phyloP scores from a whole-genome alignment of 345 rosid genomes.

The Camelina sativa region DNA sequence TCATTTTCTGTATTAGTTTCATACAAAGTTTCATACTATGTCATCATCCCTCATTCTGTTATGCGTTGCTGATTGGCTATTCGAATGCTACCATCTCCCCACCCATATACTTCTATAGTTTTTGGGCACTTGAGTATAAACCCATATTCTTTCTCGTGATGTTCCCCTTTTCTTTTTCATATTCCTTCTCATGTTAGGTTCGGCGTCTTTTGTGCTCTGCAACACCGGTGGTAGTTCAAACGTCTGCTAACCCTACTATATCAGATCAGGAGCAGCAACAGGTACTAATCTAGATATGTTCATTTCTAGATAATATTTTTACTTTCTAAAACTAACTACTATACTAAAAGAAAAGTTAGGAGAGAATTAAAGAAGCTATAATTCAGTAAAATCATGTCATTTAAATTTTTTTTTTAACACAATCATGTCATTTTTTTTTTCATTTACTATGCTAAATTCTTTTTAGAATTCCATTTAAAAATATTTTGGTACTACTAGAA shows the following conservation, averaged over 20 bases:
- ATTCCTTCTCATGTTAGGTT: conserved; percentile 57
- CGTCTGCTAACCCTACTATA: conserved; percentile 73
- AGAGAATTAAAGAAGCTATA: conserved; percentile 4
- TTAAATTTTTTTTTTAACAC: too few species aligned
- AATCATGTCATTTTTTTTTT: too few species aligned
- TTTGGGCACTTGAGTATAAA: background rate
- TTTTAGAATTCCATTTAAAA: background rate
- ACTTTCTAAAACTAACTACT: conserved; percentile 4
- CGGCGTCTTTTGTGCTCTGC: conserved; percentile 91
- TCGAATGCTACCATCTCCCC: conserved; percentile 15
- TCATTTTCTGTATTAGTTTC: conserved; percentile 19
- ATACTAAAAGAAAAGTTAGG: conserved; percentile 11
- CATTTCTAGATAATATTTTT: conserved; percentile 16
- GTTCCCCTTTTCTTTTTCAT: conserved; percentile 14
- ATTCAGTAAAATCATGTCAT: conserved; percentile 25
- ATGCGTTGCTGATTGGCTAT: conserved; percentile 24
- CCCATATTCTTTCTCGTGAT: conserved; percentile 20
- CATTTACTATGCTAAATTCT: background rate
- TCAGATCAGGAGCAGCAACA: conserved; percentile 97
- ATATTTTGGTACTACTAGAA: background rate
- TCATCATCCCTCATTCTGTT: conserved; percentile 17
- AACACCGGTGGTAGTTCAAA: conserved; percentile 82
- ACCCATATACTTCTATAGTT: conserved; percentile 5
- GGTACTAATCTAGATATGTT: conserved; percentile 50
- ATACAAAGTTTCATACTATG: conserved; percentile 20